Base-by-base conservation (phyloP, 116 monocot genomes). In the Papilionanthe hybrid region DNA sequence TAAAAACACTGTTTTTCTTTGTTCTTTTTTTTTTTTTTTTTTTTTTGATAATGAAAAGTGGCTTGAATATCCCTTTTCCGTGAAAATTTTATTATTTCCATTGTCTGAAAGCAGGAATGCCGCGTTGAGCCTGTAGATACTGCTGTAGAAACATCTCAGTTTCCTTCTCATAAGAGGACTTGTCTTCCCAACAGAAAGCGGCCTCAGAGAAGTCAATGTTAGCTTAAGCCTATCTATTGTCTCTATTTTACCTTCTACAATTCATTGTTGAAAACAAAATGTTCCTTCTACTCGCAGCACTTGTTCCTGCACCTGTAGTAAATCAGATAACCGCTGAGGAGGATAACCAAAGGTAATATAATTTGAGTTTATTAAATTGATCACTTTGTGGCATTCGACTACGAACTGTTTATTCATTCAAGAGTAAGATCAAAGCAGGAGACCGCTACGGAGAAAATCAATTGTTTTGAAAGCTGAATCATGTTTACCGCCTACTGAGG, bases 121-220 rank as follows among this genome's bases (percentile, higher is more conserved):
- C 58, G 23, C 56, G 37, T 58, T 28, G 58, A 81, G 81, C 66
- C 81, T 23, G 47, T 29, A 22, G 81, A 81, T 17, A n/a, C 19
- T 29, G 76, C 28, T 8, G 6, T 29, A 29, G 81, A 75, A 9
- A 15, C 75, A 30, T 47, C 65, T 48, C 76, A 44, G 25, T 63
- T 56, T 11, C 27, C 49, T 29, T 22, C 75, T 5, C 63, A 66
- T 49, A 76, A 63, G 63, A 76, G 75, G 63, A 53, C 60, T 32
- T 47, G 72, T 66, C 43, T 44, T 44, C 20, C 63, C 60, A 76
- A 76, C 30, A 75, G 76, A 58, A 81, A 75, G 49, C 75, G 81
- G 19, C 55, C 81, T 10, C 48, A 75, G 48, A 76, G 81, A 81
- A 81, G 81, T 49, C 81, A 55, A 81, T 76, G 82, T 82, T 67